Evolutionary conservation across 2,329 filamentous ascomycete genomes (phyloP).

Genomic region (Scedosporium aurantiacum): DNA sequence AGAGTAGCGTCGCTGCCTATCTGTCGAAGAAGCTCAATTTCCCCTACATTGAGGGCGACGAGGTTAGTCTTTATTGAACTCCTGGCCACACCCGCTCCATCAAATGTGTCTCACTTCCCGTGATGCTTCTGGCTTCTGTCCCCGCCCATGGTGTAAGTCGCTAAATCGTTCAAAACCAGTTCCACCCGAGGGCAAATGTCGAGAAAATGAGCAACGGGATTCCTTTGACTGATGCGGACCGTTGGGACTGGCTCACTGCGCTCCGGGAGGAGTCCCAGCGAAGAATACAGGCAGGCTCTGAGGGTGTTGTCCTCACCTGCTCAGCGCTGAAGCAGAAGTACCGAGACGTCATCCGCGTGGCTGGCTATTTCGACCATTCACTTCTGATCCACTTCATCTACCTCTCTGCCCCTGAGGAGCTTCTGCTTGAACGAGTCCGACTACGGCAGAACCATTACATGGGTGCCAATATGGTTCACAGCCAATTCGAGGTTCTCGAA

Average conservation of each 20-base stretch:
- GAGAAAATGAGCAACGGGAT: conserved; percentile 82
- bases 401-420: conserved; percentile 64
- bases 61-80: conserved; percentile 39
- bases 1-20: conserved; percentile 61
- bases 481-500: conserved; percentile 83
- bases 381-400: conserved; percentile 89
- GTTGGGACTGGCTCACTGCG: conserved; percentile 91
- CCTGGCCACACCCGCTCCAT: neutral
- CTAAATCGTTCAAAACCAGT: conserved; percentile 33
- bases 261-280: conserved; percentile 58
- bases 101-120: neutral
- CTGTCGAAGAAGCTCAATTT: conserved; percentile 51
- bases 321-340: conserved; percentile 96
- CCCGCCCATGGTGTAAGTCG: conserved; percentile 1
- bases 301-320: conserved; percentile 88
- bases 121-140: conserved; percentile 2
- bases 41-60: conserved; percentile 68
- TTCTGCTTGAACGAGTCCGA: conserved; percentile 65
- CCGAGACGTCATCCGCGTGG: conserved; percentile 78
- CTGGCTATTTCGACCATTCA: conserved; percentile 61
- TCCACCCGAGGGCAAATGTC: conserved; percentile 66
- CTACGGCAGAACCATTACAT: conserved; percentile 81
- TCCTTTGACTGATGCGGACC: conserved; percentile 82
- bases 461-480: conserved; percentile 90
- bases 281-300: conserved; percentile 42